A percentile compares a stretch with the other conserved stretches of the same genome.
Evolutionary conservation across 768 basidiomycete genomes (phyloP).

Genomic region (Inosperma sp.): DNA sequence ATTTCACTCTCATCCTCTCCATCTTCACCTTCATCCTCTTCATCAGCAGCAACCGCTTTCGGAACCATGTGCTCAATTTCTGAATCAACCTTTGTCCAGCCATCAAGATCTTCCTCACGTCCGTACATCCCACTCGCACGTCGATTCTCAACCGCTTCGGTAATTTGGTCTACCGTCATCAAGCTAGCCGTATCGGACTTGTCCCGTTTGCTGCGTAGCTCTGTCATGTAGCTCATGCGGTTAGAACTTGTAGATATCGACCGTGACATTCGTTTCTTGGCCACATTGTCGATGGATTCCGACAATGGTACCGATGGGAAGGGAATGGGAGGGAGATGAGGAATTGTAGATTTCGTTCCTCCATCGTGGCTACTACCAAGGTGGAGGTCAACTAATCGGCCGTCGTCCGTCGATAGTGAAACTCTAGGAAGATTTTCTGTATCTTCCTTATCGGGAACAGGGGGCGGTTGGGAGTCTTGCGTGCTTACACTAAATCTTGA

Average conservation of each 20-base stretch:
- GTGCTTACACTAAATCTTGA: slow-evolving; percentile 65
- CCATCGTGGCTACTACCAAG: slow-evolving; percentile 39
- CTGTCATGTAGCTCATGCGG: slow-evolving; percentile 78
- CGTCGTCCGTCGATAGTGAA: slow-evolving; percentile 73
- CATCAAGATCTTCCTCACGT: slow-evolving; percentile 49
- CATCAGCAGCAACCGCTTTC: slow-evolving; percentile 32
- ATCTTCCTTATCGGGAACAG: slow-evolving; percentile 35
- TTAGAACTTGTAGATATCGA: slow-evolving; percentile 50
- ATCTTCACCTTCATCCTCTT: slow-evolving; percentile 34
- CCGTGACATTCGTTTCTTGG: slow-evolving; percentile 41
- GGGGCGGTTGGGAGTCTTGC: slow-evolving; percentile 44
- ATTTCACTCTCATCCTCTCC: slow-evolving; percentile 38
- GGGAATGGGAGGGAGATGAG: slow-evolving; percentile 71
- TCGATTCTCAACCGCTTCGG: slow-evolving; percentile 84
- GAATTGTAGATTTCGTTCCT: slow-evolving; percentile 41
- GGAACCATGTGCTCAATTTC: slow-evolving; percentile 35
- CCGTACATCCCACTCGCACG: slow-evolving; percentile 47
- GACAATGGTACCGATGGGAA: slow-evolving; percentile 77
- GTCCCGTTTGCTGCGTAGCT: slow-evolving; percentile 77
- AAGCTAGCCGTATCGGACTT: slow-evolving; percentile 85
- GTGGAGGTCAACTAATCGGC: slow-evolving; percentile 58
- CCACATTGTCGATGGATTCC: slow-evolving; percentile 65
- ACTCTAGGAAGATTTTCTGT: slow-evolving; percentile 60
- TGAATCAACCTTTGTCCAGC: slow-evolving; percentile 70
- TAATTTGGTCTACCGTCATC: slow-evolving; percentile 96